These are phyloP conservation scores for Picea engelmannii DNA, from an alignment of 83 land plant genomes.

Conservation along the genomic window DNA sequence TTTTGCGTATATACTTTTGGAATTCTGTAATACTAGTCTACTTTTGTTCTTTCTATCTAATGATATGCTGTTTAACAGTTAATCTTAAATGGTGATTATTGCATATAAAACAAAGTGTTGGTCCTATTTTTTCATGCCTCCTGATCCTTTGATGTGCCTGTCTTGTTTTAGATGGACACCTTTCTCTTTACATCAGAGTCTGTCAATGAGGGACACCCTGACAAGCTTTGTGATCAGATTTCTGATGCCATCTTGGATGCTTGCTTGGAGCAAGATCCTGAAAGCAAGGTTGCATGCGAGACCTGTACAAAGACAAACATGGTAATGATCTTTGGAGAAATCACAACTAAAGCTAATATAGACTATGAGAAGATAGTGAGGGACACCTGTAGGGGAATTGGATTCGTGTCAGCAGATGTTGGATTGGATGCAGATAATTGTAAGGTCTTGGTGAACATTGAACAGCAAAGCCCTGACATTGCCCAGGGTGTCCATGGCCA, in stretches of 20 bases:
- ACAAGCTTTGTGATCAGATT: slow-evolving; percentile 69
- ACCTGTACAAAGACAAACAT: slow-evolving; percentile 61
- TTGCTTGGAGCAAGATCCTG: slow-evolving; percentile 60
- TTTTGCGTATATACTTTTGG: too few relatives aligned
- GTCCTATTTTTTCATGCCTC: too few relatives aligned
- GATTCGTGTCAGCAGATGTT: slow-evolving; percentile 52
- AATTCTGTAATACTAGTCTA: too few relatives aligned
- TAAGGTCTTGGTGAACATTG: slow-evolving; percentile 59
- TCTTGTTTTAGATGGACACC: slow-evolving; percentile 34
- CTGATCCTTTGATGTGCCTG: too few relatives aligned
- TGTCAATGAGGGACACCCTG: slow-evolving; percentile 71
- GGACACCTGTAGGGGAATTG: slow-evolving; percentile 54
- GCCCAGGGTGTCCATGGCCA: slow-evolving; percentile 70
- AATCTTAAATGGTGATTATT: too few relatives aligned
- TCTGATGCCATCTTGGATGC: slow-evolving; percentile 68
- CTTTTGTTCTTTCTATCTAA: too few relatives aligned
- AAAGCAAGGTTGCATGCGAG: slow-evolving; percentile 71
- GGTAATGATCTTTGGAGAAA: slow-evolving; percentile 70
- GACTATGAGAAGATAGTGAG: slow-evolving; percentile 62
- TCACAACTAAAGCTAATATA: slow-evolving; percentile 56
- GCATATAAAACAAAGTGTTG: too few relatives aligned
- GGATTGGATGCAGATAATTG: slow-evolving; percentile 60
- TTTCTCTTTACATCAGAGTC: slow-evolving; percentile 71
- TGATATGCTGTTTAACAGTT: too few relatives aligned
- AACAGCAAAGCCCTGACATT: slow-evolving; percentile 58